These are phyloP conservation scores for Aspergillus ochraceus DNA, from an alignment of 2,329 filamentous ascomycete species.

Conservation along the genomic window DNA sequence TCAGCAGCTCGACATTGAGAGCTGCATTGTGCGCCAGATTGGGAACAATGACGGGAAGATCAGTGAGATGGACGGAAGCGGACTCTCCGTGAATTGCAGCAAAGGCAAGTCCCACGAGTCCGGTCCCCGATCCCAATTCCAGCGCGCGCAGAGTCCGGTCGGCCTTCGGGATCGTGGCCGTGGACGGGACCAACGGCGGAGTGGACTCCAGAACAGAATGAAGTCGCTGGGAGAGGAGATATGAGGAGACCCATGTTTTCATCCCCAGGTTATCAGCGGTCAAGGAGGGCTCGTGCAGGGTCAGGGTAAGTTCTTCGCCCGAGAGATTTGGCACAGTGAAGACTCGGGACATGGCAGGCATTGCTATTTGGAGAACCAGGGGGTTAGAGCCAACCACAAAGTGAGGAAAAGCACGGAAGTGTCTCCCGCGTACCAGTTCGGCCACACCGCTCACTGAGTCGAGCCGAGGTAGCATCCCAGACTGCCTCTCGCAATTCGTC, in stretches of 20 bases:
- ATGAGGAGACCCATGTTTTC: slow-evolving; percentile 95
- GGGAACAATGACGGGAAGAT: slow-evolving; percentile 72
- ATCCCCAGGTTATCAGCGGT: slow-evolving; percentile 85
- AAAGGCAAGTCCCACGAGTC: slow-evolving; percentile 83
- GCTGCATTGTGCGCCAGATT: slow-evolving; percentile 76
- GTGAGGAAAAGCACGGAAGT: not conserved
- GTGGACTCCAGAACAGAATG: slow-evolving; percentile 40
- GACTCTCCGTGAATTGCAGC: slow-evolving; percentile 63
- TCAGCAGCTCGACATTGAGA: slow-evolving; percentile 61
- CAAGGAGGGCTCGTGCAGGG: slow-evolving; percentile 80
- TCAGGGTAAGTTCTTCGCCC: slow-evolving; percentile 59
- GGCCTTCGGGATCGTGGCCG: slow-evolving; percentile 19
- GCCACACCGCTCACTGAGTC: slow-evolving; percentile 84
- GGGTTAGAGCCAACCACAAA: not conserved
- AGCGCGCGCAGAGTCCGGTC: slow-evolving; percentile 50
- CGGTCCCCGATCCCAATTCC: slow-evolving; percentile 87
- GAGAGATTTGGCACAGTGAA: slow-evolving; percentile 57
- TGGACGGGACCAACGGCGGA: slow-evolving; percentile 31
- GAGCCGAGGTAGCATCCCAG: slow-evolving; percentile 76
- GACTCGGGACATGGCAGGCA: slow-evolving; percentile 61
- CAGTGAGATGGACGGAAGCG: slow-evolving; percentile 71
- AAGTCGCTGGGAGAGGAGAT: slow-evolving; percentile 76
- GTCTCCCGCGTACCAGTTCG: slow-evolving; percentile 56
- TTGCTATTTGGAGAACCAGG: slow-evolving; percentile 43
- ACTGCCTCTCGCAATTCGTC: slow-evolving; percentile 45